Base-by-base conservation (phyloP, 2,329 filamentous ascomycete genomes). In the Pseudogymnoascus sp. region DNA sequence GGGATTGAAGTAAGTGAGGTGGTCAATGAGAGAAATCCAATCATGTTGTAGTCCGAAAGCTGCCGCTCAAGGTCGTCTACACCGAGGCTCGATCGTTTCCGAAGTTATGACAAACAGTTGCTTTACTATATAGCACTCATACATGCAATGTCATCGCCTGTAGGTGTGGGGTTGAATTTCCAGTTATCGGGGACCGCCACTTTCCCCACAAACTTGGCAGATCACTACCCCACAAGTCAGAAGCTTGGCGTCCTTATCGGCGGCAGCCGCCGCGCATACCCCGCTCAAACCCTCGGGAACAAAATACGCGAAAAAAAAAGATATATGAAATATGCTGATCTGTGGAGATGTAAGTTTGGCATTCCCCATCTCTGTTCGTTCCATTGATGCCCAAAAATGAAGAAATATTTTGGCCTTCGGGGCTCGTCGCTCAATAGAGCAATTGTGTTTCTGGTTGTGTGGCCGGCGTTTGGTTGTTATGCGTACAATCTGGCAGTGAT, bases 401-500 rank as follows among this genome's bases (percentile, higher is more conserved):
- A 53, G 46, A 60, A 56, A 53, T 60, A 46, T 18, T 60, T 59
- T 11, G 64, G 62, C 28, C 59, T 65, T 6, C 42, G 53, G 56
- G 64, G 64, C 28, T 53, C 25, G 25, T 53, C 46, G n/a, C 46
- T 53, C 11, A 59, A 43, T 11, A 40, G 37, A 5, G 62, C 62
- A 7, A 43, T 60, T 25, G 16, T 59, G 9, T 60, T 64, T 11
- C 76, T 79, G 66, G 74, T 80, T 42, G 77, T 79, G n/a, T 73
- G 71, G 3, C 78, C 78, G 2, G 69, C 77, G 5, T 76, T 76
- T 66, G 72, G 75, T 63, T 66, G 75, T 21, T 75, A 75, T 61
- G 75, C 74, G 23, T 77, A 76, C 68, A 76, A 76, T 65, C 74
- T 76, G 63, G 72, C 74, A 5, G 73, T 72, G 28, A 66, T 76